Evolutionary conservation across 768 basidiomycete species (phyloP), one percentile per base, ranked within the genome.

Genomic region (Collybiopsis confluens): DNA sequence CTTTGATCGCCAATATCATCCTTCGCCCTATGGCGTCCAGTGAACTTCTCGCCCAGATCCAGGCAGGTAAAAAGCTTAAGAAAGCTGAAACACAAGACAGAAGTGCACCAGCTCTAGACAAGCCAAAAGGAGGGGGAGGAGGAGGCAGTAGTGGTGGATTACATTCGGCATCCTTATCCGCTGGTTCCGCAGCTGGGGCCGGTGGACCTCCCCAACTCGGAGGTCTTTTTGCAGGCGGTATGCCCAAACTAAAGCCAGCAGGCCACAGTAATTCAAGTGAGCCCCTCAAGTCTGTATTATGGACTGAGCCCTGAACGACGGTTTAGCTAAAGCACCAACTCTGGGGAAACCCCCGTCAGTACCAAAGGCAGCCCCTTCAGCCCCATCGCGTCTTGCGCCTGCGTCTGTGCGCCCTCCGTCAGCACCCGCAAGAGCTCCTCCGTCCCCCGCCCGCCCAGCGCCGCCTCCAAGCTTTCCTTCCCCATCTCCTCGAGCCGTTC

Each of bases 171-270:
- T 64, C 43, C 43, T 65, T 55, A n/a, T 61, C 58, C 16, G 58
- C 69, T 20, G 60, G 59, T 13, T 49, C 61, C 24, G 43, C 58
- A 58, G 21, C 56, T 33, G 58, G 67, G 21, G 77, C 75, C 37
- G 68, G 62, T n/a, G 83, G 76, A 6, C 83, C 92, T 24, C 90
- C 91, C 23, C 92, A 94, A 66, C 72, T 95, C 3, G 93, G 83
- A 28, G 86, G 82, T 1, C 69, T 97, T 10, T 95, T 97, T 63
- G 92, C 93, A 42, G 92, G 91, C 15, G 93, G 94, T 1, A 84
- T 96, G 75, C 94, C 94, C 3, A 94, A 90, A 65, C 65, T 96
- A 63, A 95, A 88, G 73, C 82, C 91, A 42, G 79, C 88, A n/a
- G 88, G 83, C 11, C 79, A 82, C 54, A 75, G 64, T 51, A 77